Evolutionary conservation across 2,329 filamentous ascomycete species (phyloP), one percentile per base, ranked within the genome.

Genomic region (Triangularia verruculosa): DNA sequence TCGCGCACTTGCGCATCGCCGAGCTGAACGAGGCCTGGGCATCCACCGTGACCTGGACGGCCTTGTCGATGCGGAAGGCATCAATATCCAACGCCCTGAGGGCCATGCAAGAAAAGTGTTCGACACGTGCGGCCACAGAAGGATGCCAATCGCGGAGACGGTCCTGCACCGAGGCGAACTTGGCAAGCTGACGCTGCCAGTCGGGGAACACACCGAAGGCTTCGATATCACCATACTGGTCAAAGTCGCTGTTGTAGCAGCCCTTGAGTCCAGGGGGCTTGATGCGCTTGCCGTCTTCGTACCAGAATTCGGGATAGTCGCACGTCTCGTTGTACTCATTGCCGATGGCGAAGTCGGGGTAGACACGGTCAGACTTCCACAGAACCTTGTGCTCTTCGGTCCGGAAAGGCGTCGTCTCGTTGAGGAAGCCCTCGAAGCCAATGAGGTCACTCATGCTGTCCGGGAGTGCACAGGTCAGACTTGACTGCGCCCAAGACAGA

Each of bases 151-250:
- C 86, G 59, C 87, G 81, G 2, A 89, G 77, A 70, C 87, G 85
- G 73, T 89, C 87, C 73, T 89, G 87, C 1, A 89, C 86, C 51
- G 83, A 86, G 56, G 86, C 85, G 73, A 89, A 89, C 68, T 89
- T 89, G 20, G 85, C 81, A 51, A 89, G 78, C 71, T 89, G 84
- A 71, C 85, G 83, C 69, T 87, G 77, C 82, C 84, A 89, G 70
- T 88, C 84, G 0, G 85, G 82, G 63, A 82, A 87, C 13, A 86
- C 81, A 67, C 86, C 86, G 68, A 88, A 88, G 47, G 85, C 85
- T 71, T 86, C 83, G 24, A 83, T 83, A 67, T 89, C 86, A 59
- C 86, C 86, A 66, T 85, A 89, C 73, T 76, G 83, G 70, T 89
- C 85, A 66, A 88, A 89, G 51, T 89, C 86, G 67, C 84, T 86